These are phyloP conservation scores for Ascodesmis nigricans DNA, from an alignment of 495 filamentous ascomycete genomes.

Conservation along the genomic window DNA sequence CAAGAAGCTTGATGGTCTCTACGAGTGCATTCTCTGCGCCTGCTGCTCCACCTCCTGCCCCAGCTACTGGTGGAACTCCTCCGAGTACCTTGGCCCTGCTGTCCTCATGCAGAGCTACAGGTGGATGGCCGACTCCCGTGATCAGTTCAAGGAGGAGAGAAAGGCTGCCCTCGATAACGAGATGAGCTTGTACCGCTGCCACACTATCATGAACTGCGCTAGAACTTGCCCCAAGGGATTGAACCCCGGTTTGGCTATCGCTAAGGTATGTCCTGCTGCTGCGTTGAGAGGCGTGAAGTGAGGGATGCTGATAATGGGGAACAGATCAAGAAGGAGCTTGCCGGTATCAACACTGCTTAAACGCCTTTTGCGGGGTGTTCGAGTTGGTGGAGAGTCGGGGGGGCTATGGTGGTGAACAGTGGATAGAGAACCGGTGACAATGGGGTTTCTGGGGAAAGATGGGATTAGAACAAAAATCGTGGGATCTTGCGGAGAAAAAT, in stretches of 20 bases:
- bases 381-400: too few relatives aligned
- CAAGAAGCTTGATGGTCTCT: slow-evolving; percentile 90
- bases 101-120: slow-evolving; percentile 92
- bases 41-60: slow-evolving; percentile 98
- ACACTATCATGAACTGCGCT: slow-evolving; percentile 97
- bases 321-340: slow-evolving; percentile 88
- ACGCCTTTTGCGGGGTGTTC: too few relatives aligned
- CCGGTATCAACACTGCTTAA: too few relatives aligned
- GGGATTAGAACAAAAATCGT: too few relatives aligned
- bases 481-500: too few relatives aligned
- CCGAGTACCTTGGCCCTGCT: slow-evolving; percentile 93
- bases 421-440: too few relatives aligned
- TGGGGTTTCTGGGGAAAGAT: too few relatives aligned
- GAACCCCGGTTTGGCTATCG: slow-evolving; percentile 85
- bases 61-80: slow-evolving; percentile 98
- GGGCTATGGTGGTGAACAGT: too few relatives aligned
- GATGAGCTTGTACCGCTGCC: slow-evolving; percentile 96
- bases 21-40: slow-evolving; percentile 98
- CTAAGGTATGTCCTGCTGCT: slow-evolving; percentile 70
- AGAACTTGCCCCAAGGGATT: slow-evolving; percentile 93
- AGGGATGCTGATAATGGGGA: neutral
- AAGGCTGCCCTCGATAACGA: slow-evolving; percentile 86
- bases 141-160: slow-evolving; percentile 67
- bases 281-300: neutral
- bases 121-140: slow-evolving; percentile 81